phyloP scores from a whole-genome alignment of 306 rosid genomes.

The Quercus wislizeni region DNA sequence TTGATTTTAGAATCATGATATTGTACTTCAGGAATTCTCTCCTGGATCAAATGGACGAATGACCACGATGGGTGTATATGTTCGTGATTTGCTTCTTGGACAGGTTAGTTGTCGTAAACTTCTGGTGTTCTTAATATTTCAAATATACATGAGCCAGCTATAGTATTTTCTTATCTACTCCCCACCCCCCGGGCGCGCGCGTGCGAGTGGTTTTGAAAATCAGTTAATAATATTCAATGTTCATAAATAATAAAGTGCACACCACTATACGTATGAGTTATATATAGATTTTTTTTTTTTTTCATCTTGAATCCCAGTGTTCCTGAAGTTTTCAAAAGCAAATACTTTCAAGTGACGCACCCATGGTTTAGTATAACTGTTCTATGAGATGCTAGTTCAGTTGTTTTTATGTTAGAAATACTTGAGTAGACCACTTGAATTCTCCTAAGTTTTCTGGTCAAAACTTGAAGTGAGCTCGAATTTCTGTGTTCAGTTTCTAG shows the following conservation, averaged over 20 bases:
- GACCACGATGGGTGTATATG: constrained; percentile 92
- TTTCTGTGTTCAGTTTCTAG: too few relatives aligned
- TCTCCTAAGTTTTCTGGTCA: too few relatives aligned
- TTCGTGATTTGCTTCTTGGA: constrained; percentile 98
- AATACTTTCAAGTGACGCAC: constrained; percentile 21
- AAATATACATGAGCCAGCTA: constrained; percentile 6
- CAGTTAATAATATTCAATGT: constrained; percentile 18
- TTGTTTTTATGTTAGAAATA: background rate
- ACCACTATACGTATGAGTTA: background rate
- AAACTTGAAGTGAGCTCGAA: too few relatives aligned
- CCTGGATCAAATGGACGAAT: constrained; percentile 95
- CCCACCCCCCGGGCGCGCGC: constrained; percentile 2
- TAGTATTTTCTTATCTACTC: constrained; percentile 1
- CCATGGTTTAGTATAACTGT: constrained; percentile 43
- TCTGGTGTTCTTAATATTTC: background rate
- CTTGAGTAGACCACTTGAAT: too few relatives aligned
- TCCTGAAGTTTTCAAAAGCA: constrained; percentile 43
- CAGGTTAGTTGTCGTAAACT: constrained; percentile 58
- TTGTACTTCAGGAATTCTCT: constrained; percentile 80
- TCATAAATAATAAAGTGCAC: background rate
- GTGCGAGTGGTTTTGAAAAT: constrained; percentile 30
- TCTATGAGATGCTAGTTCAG: constrained; percentile 37
- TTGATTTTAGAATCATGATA: constrained; percentile 14
- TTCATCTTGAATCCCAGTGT: constrained; percentile 45
- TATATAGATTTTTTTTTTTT: constrained; percentile 36